Evolutionary conservation across 805 yeast species (phyloP).

Genomic region (Cyberlindnera galapagoensis): DNA sequence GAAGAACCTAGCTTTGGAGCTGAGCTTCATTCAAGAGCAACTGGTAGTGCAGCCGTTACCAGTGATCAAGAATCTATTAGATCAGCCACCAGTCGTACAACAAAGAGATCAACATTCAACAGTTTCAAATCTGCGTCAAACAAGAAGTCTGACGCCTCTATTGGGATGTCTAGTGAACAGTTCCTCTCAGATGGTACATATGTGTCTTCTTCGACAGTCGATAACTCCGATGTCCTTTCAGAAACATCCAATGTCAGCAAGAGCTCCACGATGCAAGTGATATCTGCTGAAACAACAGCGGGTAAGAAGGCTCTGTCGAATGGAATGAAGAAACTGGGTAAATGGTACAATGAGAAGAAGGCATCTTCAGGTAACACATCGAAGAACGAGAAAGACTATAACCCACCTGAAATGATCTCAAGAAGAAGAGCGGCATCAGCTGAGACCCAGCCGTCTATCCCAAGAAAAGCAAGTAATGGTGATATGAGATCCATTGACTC

Average conservation of each 20-base stretch:
- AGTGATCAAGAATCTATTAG: constrained; percentile 14
- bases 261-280: constrained; percentile 17
- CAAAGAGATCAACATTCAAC: constrained; percentile 3
- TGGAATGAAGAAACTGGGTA: constrained; percentile 55
- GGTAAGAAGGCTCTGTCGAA: constrained; percentile 34
- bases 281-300: constrained; percentile 23
- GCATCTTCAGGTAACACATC: constrained; percentile 3
- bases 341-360: constrained; percentile 57
- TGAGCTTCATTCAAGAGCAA: constrained; percentile 2
- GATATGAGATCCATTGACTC: constrained; percentile 9
- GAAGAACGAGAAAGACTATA: constrained; percentile 5
- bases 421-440: constrained; percentile 35
- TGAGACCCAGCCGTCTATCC: not conserved
- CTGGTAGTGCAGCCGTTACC: constrained; percentile 3
- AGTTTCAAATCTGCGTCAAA: constrained; percentile 4
- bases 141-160: constrained; percentile 18
- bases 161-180: constrained; percentile 23
- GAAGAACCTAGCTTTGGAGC: not conserved
- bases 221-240: constrained; percentile 7
- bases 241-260: constrained; percentile 12
- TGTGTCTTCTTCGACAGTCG: constrained; percentile 12
- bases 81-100: constrained; percentile 7
- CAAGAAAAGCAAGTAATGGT: constrained; percentile 8
- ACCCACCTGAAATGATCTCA: constrained; percentile 64
- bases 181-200: constrained; percentile 25